Evolutionary conservation across 805 yeast species (phyloP).

Genomic region (Lipomyces kockii): DNA sequence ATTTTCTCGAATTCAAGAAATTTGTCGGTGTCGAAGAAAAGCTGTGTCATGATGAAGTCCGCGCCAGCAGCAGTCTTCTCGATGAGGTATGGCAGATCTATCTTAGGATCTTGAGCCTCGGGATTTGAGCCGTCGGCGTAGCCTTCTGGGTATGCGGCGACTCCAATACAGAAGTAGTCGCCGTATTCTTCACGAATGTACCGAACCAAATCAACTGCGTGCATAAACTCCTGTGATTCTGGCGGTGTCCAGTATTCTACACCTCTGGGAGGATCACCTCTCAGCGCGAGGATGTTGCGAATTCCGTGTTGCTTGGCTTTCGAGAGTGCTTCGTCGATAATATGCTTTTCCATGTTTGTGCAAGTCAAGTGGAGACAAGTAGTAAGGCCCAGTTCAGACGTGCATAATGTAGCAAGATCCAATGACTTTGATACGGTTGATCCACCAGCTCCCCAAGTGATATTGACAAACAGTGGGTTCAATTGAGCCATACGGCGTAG

Average conservation of each 20-base stretch:
- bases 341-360: conserved; percentile 79
- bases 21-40: conserved; percentile 85
- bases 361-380: conserved; percentile 95
- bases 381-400: conserved; percentile 75
- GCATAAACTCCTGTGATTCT: conserved; percentile 58
- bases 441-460: conserved; percentile 99
- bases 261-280: conserved; percentile 95
- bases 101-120: conserved; percentile 58
- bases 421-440: conserved; percentile 85
- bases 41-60: conserved; percentile 86
- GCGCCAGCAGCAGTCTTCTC: conserved; percentile 95
- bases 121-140: conserved; percentile 78
- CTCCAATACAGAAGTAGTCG: conserved; percentile 89
- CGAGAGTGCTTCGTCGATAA: conserved; percentile 78
- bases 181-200: conserved; percentile 75
- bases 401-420: conserved; percentile 79
- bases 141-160: conserved; percentile 98
- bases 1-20: conserved; percentile 66
- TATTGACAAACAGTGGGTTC: conserved; percentile 87
- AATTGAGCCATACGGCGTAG: conserved; percentile 85
- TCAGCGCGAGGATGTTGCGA: conserved; percentile 82
- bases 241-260: conserved; percentile 59
- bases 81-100: conserved; percentile 77
- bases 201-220: conserved; percentile 84
- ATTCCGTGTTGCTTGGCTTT: conserved; percentile 79